phyloP scores from a whole-genome alignment of 116 monocot species.

The Thalassia testudinum region DNA sequence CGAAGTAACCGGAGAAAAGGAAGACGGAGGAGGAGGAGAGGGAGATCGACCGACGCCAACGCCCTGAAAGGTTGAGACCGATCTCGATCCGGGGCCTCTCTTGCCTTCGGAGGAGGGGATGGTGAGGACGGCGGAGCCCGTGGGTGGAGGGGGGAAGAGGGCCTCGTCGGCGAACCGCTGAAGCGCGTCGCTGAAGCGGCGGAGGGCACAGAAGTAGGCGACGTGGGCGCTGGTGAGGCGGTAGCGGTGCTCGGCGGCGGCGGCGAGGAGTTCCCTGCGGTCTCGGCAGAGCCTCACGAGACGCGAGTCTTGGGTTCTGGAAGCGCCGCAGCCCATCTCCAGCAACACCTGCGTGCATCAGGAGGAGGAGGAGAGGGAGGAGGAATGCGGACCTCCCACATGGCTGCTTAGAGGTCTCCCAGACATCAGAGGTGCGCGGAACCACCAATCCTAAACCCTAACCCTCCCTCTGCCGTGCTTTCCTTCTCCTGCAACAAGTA shows the following conservation, averaged over 20 bases:
- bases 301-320: constrained; percentile 25
- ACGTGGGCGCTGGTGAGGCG: constrained; percentile 37
- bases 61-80: not conserved
- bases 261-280: constrained; percentile 28
- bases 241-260: constrained; percentile 40
- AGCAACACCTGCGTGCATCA: no score
- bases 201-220: constrained; percentile 37
- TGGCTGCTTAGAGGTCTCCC: no score
- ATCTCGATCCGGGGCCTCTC: constrained; percentile 4
- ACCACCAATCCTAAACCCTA: not conserved
- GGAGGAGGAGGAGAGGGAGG: no score
- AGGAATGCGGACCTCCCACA: no score
- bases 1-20: no score
- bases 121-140: constrained; percentile 14
- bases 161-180: constrained; percentile 29
- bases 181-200: constrained; percentile 34
- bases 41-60: not conserved
- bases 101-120: constrained; percentile 29
- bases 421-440: no score
- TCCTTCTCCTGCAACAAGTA: not conserved
- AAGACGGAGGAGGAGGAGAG: no score
- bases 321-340: constrained; percentile 53
- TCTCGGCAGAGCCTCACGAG: constrained; percentile 35
- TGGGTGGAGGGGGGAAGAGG: not conserved
- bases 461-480: not conserved